phyloP scores from a whole-genome alignment of 1,284 basidiomycete genomes.

The Ceratobasidium sp. region DNA sequence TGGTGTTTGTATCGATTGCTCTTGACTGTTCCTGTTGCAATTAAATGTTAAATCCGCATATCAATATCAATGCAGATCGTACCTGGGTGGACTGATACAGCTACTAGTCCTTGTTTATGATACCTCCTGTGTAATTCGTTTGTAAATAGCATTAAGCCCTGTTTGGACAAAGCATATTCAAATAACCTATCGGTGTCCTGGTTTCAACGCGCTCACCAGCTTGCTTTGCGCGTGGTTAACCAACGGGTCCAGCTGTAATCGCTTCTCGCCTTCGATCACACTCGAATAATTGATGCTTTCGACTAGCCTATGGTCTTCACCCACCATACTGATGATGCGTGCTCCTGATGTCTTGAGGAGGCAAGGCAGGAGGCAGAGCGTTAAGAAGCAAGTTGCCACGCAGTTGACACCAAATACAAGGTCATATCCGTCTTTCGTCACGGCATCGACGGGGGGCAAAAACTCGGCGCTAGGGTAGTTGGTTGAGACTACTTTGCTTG shows the following conservation, averaged over 20 bases:
- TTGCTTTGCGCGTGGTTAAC: constrained; percentile 36
- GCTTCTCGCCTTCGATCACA: constrained; percentile 26
- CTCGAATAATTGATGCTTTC: constrained; percentile 19
- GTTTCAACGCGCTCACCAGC: constrained; percentile 21
- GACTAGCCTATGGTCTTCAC: constrained; percentile 21
- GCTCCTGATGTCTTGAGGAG: constrained; percentile 25
- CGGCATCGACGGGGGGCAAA: constrained; percentile 8
- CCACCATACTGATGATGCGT: constrained; percentile 22
- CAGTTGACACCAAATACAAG: constrained; percentile 36
- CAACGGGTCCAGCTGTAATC: constrained; percentile 27
- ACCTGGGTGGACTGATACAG: constrained; percentile 42
- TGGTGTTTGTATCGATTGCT: constrained; percentile 30
- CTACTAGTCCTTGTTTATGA: constrained; percentile 41
- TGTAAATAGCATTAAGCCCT: constrained; percentile 41
- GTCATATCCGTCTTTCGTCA: constrained; percentile 36
- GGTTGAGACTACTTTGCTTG: neutral
- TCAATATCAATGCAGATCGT: neutral
- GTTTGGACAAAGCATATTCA: neutral
- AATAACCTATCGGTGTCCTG: neutral
- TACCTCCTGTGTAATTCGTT: constrained; percentile 43
- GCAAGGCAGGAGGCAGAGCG: constrained; percentile 36
- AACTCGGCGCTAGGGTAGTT: constrained; percentile 16
- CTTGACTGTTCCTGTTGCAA: constrained; percentile 20
- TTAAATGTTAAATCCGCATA: neutral
- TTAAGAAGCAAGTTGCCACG: constrained; percentile 23